Base-by-base conservation (phyloP, 192 early-diverging fungal species). In the Lobosporangium transversale region DNA sequence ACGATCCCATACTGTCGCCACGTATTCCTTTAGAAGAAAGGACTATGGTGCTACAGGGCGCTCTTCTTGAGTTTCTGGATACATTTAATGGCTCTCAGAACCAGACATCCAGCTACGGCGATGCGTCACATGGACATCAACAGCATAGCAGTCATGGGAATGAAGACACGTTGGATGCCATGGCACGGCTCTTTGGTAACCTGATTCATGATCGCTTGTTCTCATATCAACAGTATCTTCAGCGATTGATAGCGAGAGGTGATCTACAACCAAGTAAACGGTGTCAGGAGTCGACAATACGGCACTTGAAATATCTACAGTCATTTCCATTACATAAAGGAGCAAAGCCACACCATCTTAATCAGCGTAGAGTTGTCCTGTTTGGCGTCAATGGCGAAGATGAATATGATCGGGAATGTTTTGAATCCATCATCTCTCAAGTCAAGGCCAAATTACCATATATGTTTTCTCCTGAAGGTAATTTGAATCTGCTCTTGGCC, bases 191-290 rank as follows among this genome's bases (percentile, higher is more conserved):
- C 18, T 88, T 85, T 65, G 82, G 79, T 15, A 83, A 81, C 17
- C 59, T 89, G n/a, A 88, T 86, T 33, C 70, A 78, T 32, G 57
- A 78, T n/a, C 70, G 79, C 30, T 56, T 86, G n/a, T 89, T 89
- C 51, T 87, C 87, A 0, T 84, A 88, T 50, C 84, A 84, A 27
- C 70, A 81, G 8, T 89, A 89, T 49, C 56, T 87, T 8, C 67
- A 81, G 35, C 80, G 85, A n/a, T 51, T 89, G 12, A 88, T 86
- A 57, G 85, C 88, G 12, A 80, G 84, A 27, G 88, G 88, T 12
- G 82, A 84, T 26, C 51, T 86, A 4, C 74, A 82, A 14, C 68
- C 61, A 9, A 75, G 42, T 18, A 76, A 73, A 23, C 64, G 68
- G 7, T 44, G 67, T 23, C 64, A 78, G 24, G 55, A 70, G 47